Evolutionary conservation across 192 early-diverging fungal genomes (phyloP).

Genomic region (Coemansia sp.): DNA sequence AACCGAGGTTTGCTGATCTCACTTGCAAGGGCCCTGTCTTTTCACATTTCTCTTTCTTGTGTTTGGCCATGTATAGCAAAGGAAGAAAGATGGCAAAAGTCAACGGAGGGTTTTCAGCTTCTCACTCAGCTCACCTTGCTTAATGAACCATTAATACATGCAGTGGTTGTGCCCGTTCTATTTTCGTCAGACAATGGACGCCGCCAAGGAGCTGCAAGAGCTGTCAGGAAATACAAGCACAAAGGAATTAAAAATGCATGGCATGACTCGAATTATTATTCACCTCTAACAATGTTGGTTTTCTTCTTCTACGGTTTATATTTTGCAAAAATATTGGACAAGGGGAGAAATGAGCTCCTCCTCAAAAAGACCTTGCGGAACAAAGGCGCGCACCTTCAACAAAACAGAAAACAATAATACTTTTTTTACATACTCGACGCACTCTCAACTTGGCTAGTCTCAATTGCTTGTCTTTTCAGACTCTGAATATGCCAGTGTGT

Average conservation of each 20-base stretch:
- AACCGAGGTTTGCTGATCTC: no score
- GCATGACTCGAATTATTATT: background rate
- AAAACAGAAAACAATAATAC: background rate
- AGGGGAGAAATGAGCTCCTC: background rate
- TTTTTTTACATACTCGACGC: background rate
- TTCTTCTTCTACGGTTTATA: no score
- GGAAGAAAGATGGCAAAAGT: no score
- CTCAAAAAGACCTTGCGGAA: background rate
- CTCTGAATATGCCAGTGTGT: background rate
- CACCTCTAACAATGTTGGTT: background rate
- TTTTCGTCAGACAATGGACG: background rate
- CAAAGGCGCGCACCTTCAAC: background rate
- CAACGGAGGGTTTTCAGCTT: no score
- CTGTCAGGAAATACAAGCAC: background rate
- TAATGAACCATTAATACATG: background rate
- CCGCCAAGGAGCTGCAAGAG: background rate
- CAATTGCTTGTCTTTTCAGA: background rate
- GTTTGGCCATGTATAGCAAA: no score
- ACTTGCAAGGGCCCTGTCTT: no score
- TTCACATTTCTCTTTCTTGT: no score
- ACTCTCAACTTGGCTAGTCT: background rate
- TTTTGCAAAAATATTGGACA: background rate
- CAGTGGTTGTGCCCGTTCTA: no score
- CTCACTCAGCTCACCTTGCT: background rate
- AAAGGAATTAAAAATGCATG: conserved; percentile 1